Base-by-base conservation (phyloP, 495 filamentous ascomycete species). In the Acidiella bohemica region DNA sequence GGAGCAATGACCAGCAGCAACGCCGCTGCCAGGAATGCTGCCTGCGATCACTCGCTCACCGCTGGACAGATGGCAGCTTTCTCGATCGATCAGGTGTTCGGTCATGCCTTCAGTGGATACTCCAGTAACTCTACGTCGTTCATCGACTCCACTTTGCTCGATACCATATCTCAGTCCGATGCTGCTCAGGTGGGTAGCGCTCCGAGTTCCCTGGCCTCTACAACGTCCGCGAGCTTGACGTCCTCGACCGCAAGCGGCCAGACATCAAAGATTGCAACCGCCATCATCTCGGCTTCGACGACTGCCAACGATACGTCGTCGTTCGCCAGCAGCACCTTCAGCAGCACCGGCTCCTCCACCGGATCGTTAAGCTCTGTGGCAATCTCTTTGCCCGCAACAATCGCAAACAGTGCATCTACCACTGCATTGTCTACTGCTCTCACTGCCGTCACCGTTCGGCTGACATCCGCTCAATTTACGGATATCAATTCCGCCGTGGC, bases 381-480 rank as follows among this genome's bases (percentile, higher is more conserved):
- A n/a, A n/a, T n/a, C n/a, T n/a, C n/a, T n/a, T n/a, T n/a, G n/a
- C n/a, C n/a, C n/a, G n/a, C n/a, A n/a, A n/a, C n/a, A n/a, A n/a
- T n/a, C n/a, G n/a, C n/a, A n/a, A n/a, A n/a, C n/a, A 13, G 30
- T 16, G 30, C 30, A 32, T 8, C 30, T 32, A 16, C 30, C n/a
- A 32, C 5, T 13, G 30, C 30, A 32, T 10, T 32, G 5, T 32
- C 30, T 5, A 16, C 6, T 16, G 17, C 12, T 16, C 30, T n/a
- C 6, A 16, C 17, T 32, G 30, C 17, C 8, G 17, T 32, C 5
- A 32, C 30, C 5, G n/a, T 32, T 16, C 30, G 14, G 30, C 30
- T 10, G 30, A 6, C 12, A 10, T 42, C 44, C 2, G 44, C 37
- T 11, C 44, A 47, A 30, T 47, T 47, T 23, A 34, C 44, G 18